phyloP scores from a whole-genome alignment of 192 early-diverging fungal species.

The Physocladia obscura region DNA sequence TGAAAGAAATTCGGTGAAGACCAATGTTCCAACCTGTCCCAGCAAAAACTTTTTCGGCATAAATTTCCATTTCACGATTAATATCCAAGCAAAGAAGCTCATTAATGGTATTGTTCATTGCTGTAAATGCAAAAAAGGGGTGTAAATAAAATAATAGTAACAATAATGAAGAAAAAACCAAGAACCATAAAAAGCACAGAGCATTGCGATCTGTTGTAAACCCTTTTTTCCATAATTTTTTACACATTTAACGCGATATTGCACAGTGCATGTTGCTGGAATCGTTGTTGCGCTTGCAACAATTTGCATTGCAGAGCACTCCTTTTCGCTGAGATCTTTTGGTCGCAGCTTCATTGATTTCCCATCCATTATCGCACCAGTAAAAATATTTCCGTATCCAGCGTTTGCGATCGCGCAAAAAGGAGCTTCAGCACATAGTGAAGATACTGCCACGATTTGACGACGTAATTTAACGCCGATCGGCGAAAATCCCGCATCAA shows the following conservation, averaged over 20 bases:
- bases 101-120: neutral
- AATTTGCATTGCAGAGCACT: neutral
- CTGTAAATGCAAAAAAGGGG: neutral
- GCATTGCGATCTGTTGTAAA: neutral
- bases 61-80: neutral
- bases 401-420: neutral
- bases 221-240: conserved; percentile 14
- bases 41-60: neutral
- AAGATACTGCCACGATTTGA: neutral
- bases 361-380: neutral
- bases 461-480: neutral
- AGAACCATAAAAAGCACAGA: neutral
- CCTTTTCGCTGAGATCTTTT: neutral
- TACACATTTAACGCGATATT: neutral
- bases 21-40: neutral
- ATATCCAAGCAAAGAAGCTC: conserved; percentile 10
- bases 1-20: neutral
- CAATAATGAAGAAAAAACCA: neutral
- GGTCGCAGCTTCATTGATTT: neutral
- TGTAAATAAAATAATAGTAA: neutral
- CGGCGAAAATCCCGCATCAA: neutral
- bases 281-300: neutral
- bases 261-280: neutral
- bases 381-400: neutral
- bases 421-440: neutral